phyloP scores from a whole-genome alignment of 1,284 basidiomycete genomes.

The Rhodotorula sp. region DNA sequence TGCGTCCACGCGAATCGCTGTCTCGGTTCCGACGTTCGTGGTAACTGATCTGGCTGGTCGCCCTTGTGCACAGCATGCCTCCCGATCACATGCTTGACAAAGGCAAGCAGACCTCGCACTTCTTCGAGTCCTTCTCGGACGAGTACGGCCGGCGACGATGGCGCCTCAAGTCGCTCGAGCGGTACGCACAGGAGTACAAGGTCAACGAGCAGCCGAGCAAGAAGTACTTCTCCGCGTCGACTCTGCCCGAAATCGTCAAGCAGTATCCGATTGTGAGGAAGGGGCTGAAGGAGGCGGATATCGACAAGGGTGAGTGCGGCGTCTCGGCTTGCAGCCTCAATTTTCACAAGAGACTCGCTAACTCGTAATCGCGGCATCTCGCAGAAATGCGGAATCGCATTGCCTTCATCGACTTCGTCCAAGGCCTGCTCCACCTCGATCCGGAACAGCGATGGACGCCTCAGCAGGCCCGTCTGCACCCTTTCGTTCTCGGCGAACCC shows the following conservation, averaged over 20 bases:
- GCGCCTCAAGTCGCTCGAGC: constrained; percentile 85
- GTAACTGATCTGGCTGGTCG: not conserved
- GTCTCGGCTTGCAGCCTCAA: too few relatives aligned
- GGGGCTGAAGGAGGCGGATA: constrained; percentile 75
- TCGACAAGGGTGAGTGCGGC: constrained; percentile 60
- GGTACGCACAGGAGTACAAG: constrained; percentile 92
- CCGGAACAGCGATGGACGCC: constrained; percentile 96
- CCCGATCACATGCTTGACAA: constrained; percentile 91
- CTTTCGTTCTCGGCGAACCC: constrained; percentile 91
- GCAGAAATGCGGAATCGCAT: constrained; percentile 87
- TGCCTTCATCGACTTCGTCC: constrained; percentile 96
- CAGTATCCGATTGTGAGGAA: constrained; percentile 82
- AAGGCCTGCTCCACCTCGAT: constrained; percentile 89
- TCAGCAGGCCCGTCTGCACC: constrained; percentile 91
- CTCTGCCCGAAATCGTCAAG: constrained; percentile 92
- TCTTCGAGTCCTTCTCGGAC: constrained; percentile 79
- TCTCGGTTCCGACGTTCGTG: not conserved
- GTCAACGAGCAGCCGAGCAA: constrained; percentile 95
- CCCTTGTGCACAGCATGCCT: constrained; percentile 61
- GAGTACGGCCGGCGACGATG: constrained; percentile 83
- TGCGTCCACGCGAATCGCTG: constrained; percentile 51
- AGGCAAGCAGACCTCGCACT: constrained; percentile 92
- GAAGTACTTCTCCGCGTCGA: constrained; percentile 95
- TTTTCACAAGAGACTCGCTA: too few relatives aligned
- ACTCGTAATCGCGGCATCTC: not conserved